phyloP scores from a whole-genome alignment of 2,329 filamentous ascomycete species.

The Nigrospora sphaerica region DNA sequence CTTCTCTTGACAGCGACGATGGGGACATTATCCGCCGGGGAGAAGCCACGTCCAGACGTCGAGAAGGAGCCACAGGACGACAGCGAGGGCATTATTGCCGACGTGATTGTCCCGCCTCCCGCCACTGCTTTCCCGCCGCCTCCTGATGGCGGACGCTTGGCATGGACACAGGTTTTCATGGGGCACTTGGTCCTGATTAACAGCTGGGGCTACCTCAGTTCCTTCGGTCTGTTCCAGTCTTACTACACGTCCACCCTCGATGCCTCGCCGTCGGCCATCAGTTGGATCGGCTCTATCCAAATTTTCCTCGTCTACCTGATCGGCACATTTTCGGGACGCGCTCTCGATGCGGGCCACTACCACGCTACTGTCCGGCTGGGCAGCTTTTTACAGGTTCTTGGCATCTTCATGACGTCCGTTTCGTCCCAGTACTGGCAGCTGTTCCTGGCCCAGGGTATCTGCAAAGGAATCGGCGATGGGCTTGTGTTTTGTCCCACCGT shows the following conservation, averaged over 20 bases:
- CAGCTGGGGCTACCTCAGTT: conserved; percentile 41
- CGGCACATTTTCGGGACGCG: conserved; percentile 41
- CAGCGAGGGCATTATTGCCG: no score
- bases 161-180: no score
- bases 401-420: conserved; percentile 45
- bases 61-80: no score
- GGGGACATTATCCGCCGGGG: no score
- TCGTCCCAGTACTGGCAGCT: conserved; percentile 42
- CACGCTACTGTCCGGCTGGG: conserved; percentile 33
- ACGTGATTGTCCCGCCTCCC: no score
- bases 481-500: conserved; percentile 18
- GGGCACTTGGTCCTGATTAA: conserved; percentile 32
- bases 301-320: conserved; percentile 43
- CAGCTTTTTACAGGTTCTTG: conserved; percentile 37
- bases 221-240: conserved; percentile 45
- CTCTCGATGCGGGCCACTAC: conserved; percentile 47
- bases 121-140: no score
- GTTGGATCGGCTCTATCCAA: conserved; percentile 45
- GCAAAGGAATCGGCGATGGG: conserved; percentile 34
- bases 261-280: conserved; percentile 21
- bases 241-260: conserved; percentile 42
- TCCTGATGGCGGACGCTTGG: no score
- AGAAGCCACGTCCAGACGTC: no score
- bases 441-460: conserved; percentile 43
- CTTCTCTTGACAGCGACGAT: no score